Base-by-base conservation (phyloP, 441 rosid species). In the Pelargonium fulgidum region DNA sequence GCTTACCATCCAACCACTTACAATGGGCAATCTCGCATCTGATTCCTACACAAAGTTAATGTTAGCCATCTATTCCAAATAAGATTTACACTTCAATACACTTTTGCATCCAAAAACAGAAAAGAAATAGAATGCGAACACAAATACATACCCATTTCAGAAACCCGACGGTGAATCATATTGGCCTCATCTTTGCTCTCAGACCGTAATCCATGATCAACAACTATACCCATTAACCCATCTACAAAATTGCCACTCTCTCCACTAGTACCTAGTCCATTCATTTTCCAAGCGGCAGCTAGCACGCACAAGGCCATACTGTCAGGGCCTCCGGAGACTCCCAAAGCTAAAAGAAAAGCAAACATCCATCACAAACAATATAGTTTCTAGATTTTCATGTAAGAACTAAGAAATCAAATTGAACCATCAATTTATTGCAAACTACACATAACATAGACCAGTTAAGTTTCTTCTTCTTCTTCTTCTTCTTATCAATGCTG, bases 321-420 rank as follows among this genome's bases (percentile, higher is more conserved):
- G 79, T 91, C 99, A 59, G 97, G 97, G 17, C 99, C 99, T 54
- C 99, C 97, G 4, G 97, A 94, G 29, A 94, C 97, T 62, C 96
- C 97, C 71, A 94, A 74, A 64, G 99, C 97, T 91, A 66, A 47
- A 33, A 73, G 71, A 44, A 61, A 64, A 63, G 54, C 17, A 68
- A 8, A 29, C 5, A 50, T 62, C 64, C 70, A 71, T 45, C 56
- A 69, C 54, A 14, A 24, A 59, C 68, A 50, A 22, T 24, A 65
- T 26, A 45, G 24, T 62, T 41, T 52, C 41, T 33, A 11, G 42
- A 62, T 13, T 16, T 7, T 56, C 26, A 17, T 7, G 59, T 52
- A 52, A 56, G 1, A 17, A 56, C 62, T 52, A 52, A 56, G 19
- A 17, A 58, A 58, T 58, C 62, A 58, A 58, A 58, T 2, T 20